Conservation (phyloP, 352 stramenopile species). For the Globisporangium okanoganense region DNA sequence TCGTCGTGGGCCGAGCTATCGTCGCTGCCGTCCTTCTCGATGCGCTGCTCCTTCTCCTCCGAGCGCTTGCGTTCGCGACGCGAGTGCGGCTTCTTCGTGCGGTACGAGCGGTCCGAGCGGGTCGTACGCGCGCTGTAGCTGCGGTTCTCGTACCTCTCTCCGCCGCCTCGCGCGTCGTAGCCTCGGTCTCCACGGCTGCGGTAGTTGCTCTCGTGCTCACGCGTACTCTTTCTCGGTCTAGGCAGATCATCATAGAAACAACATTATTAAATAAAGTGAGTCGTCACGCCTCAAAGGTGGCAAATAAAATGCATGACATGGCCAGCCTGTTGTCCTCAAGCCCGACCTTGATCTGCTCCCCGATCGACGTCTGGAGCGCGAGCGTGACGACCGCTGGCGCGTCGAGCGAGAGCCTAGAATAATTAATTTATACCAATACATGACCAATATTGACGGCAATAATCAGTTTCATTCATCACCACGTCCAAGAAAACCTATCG, state of each 20-base stretch:
- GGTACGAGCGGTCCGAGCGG: slow-evolving; percentile 12
- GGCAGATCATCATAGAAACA: not conserved
- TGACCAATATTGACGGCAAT: not conserved
- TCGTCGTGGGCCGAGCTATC: slow-evolving; percentile 79
- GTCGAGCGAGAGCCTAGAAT: slow-evolving; percentile 14
- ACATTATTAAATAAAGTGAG: not conserved
- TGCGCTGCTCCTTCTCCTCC: slow-evolving; percentile 11
- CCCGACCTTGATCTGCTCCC: slow-evolving; percentile 12
- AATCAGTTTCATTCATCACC: not conserved
- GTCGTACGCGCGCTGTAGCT: slow-evolving; percentile 15
- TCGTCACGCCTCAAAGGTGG: not conserved
- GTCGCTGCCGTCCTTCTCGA: slow-evolving; percentile 52
- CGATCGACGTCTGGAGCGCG: slow-evolving; percentile 17
- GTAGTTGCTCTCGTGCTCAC: slow-evolving; percentile 12
- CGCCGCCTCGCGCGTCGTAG: slow-evolving; percentile 1
- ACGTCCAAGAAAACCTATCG: not conserved
- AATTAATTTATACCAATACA: not conserved
- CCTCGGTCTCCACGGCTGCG: not conserved
- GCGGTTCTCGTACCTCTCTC: slow-evolving; percentile 12
- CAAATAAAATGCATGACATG: too few species aligned
- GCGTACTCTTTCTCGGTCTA: slow-evolving; percentile 9
- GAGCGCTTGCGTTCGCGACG: slow-evolving; percentile 11
- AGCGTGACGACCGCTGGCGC: slow-evolving; percentile 5
- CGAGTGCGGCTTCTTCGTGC: slow-evolving; percentile 11
- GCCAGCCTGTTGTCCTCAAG: not conserved